Percentiles rank a stretch among this genome's conserved stretches.
These are phyloP conservation scores for Malassezia obtusa DNA, from an alignment of 1,284 basidiomycete genomes.

Conservation along the genomic window DNA sequence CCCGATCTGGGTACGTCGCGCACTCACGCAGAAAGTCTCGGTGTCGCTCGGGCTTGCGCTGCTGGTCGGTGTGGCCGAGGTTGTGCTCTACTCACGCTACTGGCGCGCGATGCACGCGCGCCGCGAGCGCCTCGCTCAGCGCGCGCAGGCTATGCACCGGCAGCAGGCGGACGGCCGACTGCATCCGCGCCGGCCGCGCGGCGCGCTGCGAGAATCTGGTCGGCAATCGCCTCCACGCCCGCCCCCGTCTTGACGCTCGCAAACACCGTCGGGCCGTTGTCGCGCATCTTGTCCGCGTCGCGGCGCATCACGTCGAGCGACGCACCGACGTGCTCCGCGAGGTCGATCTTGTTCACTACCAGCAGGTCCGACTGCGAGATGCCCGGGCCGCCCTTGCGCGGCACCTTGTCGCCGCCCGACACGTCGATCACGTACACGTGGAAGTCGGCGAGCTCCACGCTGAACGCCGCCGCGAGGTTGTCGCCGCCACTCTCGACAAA, in stretches of 20 bases:
- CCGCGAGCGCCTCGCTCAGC: neutral
- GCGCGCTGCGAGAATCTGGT: slow-evolving; percentile 78
- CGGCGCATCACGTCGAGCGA: slow-evolving; percentile 89
- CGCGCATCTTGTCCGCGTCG: slow-evolving; percentile 84
- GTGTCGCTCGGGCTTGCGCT: slow-evolving; percentile 4
- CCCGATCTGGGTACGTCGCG: slow-evolving; percentile 14
- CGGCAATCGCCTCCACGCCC: slow-evolving; percentile 72
- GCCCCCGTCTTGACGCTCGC: slow-evolving; percentile 69
- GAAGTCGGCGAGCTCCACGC: slow-evolving; percentile 88
- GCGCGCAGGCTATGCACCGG: neutral
- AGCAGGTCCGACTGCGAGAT: slow-evolving; percentile 72
- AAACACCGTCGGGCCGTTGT: slow-evolving; percentile 86
- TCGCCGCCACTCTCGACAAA: slow-evolving; percentile 94
- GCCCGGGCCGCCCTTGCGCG: slow-evolving; percentile 91
- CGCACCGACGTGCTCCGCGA: slow-evolving; percentile 83
- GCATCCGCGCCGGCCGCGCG: slow-evolving; percentile 53
- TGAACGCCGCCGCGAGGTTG: slow-evolving; percentile 90
- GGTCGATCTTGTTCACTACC: slow-evolving; percentile 64
- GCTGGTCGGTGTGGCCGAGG: slow-evolving; percentile 15
- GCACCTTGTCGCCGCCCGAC: slow-evolving; percentile 91
- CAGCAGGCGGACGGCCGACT: slow-evolving; percentile 20
- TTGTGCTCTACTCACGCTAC: slow-evolving; percentile 17
- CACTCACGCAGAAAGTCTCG: slow-evolving; percentile 1
- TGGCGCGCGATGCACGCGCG: slow-evolving; percentile 1
- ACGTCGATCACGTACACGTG: slow-evolving; percentile 59